phyloP scores from a whole-genome alignment of 495 filamentous ascomycete genomes.

The Aspergillus haitiensis region DNA sequence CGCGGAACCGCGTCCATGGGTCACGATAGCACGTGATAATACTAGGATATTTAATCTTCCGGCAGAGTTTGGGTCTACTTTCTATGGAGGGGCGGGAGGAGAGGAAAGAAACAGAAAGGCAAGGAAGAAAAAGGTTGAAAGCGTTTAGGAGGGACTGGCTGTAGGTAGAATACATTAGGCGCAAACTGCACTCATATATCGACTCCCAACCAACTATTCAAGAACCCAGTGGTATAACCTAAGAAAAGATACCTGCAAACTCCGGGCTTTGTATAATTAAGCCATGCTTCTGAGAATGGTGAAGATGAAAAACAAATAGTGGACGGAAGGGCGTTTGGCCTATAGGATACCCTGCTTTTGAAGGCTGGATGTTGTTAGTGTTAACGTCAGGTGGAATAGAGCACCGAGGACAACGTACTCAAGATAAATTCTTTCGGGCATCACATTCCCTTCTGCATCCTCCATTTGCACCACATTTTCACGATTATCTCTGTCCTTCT shows the following conservation, averaged over 20 bases:
- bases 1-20: conserved; percentile 33
- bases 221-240: conserved; percentile 22
- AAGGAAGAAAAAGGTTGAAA: background rate
- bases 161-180: conserved; percentile 26
- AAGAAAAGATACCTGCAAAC: conserved; percentile 33
- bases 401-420: conserved; percentile 52
- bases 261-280: conserved; percentile 33
- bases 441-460: conserved; percentile 94
- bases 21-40: conserved; percentile 44
- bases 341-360: conserved; percentile 57
- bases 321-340: background rate
- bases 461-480: conserved; percentile 97
- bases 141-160: conserved; percentile 3
- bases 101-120: background rate
- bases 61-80: too few relatives aligned
- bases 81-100: background rate
- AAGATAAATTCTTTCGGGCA: conserved; percentile 96
- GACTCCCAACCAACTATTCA: conserved; percentile 20
- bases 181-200: conserved; percentile 14
- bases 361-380: conserved; percentile 44
- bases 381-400: background rate
- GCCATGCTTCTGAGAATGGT: conserved; percentile 14
- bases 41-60: background rate
- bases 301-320: conserved; percentile 10
- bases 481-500: conserved; percentile 68